Percentiles rank a stretch among this genome's conserved stretches.
Evolutionary conservation across 2,329 filamentous ascomycete species (phyloP).

Genomic region (Monosporascus sp.): DNA sequence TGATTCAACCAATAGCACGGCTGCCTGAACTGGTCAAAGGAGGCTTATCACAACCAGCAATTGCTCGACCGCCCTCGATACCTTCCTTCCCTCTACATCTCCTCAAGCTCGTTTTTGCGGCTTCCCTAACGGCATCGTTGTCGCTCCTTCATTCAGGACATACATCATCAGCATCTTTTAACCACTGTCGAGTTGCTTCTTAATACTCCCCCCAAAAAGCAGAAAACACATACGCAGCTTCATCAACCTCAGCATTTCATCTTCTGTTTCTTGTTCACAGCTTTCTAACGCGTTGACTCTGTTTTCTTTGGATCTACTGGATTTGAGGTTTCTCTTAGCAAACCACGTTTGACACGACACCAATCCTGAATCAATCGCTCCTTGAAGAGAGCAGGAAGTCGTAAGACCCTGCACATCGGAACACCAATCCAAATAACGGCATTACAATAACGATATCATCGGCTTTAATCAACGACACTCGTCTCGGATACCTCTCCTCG

Average conservation of each 20-base stretch:
- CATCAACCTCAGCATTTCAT: conserved; percentile 15
- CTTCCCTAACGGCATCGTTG: background rate
- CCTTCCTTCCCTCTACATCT: background rate
- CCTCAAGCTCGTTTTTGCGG: background rate
- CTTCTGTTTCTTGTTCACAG: conserved; percentile 27
- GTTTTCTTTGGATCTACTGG: conserved; percentile 24
- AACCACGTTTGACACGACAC: conserved; percentile 26
- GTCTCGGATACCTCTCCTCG: conserved; percentile 9
- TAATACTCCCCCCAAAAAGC: conserved; percentile 16
- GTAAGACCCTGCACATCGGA: background rate
- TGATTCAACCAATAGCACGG: background rate
- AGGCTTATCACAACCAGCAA: background rate
- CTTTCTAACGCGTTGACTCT: conserved; percentile 20
- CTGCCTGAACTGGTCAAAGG: background rate
- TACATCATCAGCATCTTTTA: background rate
- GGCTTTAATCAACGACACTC: conserved; percentile 16
- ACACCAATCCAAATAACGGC: too few species aligned
- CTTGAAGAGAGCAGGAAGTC: conserved; percentile 12
- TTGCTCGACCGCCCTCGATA: background rate
- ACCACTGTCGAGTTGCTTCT: background rate
- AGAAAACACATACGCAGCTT: conserved; percentile 9
- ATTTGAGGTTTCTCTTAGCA: conserved; percentile 21
- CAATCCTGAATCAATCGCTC: conserved; percentile 11
- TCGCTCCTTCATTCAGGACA: background rate
- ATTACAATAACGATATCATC: conserved; percentile 11